Base-by-base conservation (phyloP, 129 eudicot genomes). In the Centella asiatica region DNA sequence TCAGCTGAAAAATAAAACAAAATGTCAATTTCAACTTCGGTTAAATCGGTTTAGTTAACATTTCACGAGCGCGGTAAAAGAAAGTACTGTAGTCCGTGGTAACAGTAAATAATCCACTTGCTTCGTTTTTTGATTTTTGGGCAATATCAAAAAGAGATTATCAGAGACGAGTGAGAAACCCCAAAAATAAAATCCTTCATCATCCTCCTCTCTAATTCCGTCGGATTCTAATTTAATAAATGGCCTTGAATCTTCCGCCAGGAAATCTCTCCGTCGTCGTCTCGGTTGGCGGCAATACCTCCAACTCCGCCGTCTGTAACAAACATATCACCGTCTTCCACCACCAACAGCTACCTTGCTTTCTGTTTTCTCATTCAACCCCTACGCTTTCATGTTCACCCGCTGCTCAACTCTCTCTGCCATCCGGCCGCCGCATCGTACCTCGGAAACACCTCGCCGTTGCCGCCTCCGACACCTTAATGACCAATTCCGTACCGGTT, bases 401-500 rank as follows among this genome's bases (percentile, higher is more conserved):
- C 44, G 27, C 19, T 20, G 46, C 69, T 26, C 48, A 22, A 24
- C 47, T 17, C 23, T 58, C 45, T 34, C 67, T 44, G 20, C 15
- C 46, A 25, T 71, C 66, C 56, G 46, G 24, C 53, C 70, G 53
- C 13, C 31, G 60, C 57, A 54, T 20, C 8, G 42, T 44, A 17
- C 42, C 77, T 36, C 65, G 75, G 19, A 51, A 45, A 26, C 61
- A 66, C 27, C 59, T 55, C 67, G n/a, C 59, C 66, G 61, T 62
- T 62, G 64, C 75, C 32, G 74, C 58, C 19, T 44, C 73, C 23
- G 45, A 67, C 66, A 62, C 84, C 66, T 69, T 82, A 60, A 65
- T 58, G 48, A 64, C 66, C 63, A 75, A 69, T 65, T 76, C 85
- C 63, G 57, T 65, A 48, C 79, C 89, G 80, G 89, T 83, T 51